Conservation (phyloP, 2,329 filamentous ascomycete species). For the Falciphora oryzae region DNA sequence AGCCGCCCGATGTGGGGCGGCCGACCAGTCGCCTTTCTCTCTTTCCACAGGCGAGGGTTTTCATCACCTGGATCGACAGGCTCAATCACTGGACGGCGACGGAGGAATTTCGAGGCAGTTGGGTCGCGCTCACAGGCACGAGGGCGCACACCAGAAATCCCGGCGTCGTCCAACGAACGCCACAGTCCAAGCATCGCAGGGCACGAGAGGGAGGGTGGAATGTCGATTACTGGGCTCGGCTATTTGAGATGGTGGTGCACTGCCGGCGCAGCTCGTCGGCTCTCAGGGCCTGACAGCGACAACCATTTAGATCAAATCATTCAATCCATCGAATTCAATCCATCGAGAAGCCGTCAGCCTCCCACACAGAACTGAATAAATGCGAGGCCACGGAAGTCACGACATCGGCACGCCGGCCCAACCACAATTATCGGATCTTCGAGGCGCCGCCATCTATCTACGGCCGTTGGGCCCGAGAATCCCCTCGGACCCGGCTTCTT, state of each 20-base stretch:
- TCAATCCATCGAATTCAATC: too few relatives aligned
- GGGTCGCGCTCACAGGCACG: not conserved
- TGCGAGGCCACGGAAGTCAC: too few relatives aligned
- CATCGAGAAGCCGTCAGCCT: too few relatives aligned
- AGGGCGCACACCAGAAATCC: not conserved
- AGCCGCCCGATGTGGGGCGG: not conserved
- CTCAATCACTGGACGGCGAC: conserved; percentile 3
- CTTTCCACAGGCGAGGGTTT: not conserved
- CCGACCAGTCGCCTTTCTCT: not conserved
- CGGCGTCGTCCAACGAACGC: too few relatives aligned
- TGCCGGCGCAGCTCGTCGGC: too few relatives aligned
- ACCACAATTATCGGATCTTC: not conserved
- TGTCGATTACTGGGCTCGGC: not conserved
- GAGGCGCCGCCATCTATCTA: not conserved
- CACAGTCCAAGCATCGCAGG: too few relatives aligned
- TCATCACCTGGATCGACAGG: conserved; percentile 3
- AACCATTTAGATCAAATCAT: not conserved
- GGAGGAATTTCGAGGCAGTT: not conserved
- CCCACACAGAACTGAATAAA: not conserved
- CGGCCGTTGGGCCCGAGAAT: too few relatives aligned
- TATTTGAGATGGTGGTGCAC: not conserved
- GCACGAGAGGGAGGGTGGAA: not conserved
- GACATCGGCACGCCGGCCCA: too few relatives aligned
- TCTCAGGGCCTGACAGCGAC: not conserved
- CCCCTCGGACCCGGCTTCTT: not conserved